These are phyloP conservation scores for Lactifluus piperatus DNA, from an alignment of 768 basidiomycete species.

Conservation along the genomic window DNA sequence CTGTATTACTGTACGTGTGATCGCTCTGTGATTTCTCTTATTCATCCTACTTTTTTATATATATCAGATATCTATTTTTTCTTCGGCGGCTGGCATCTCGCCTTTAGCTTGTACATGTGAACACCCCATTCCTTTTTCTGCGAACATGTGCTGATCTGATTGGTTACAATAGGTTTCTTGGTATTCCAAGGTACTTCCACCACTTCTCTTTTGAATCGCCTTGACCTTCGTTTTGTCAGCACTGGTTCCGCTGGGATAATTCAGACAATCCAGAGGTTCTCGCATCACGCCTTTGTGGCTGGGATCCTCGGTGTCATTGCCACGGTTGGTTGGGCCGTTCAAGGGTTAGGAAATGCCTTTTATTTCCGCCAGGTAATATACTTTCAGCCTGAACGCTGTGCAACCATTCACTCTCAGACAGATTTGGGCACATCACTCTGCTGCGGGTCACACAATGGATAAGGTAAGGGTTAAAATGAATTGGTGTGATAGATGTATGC, in stretches of 20 bases:
- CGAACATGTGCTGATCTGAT: constrained; percentile 21
- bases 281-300: constrained; percentile 60
- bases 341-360: constrained; percentile 72
- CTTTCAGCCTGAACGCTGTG: constrained; percentile 12
- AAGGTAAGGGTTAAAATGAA: constrained; percentile 42
- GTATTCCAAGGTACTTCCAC: constrained; percentile 64
- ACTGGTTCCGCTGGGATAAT: constrained; percentile 95
- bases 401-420: constrained; percentile 24
- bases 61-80: constrained; percentile 89
- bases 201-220: not conserved
- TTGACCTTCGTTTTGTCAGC: constrained; percentile 30
- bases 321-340: constrained; percentile 80
- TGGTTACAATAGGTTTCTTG: constrained; percentile 63
- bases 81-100: constrained; percentile 91
- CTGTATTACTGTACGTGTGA: constrained; percentile 75
- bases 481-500: constrained; percentile 6
- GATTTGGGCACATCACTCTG: constrained; percentile 73
- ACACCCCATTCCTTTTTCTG: constrained; percentile 21
- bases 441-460: constrained; percentile 82
- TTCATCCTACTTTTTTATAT: constrained; percentile 1
- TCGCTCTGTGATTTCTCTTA: constrained; percentile 13
- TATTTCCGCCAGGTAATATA: constrained; percentile 66
- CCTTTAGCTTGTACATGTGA: constrained; percentile 89
- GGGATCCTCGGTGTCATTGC: constrained; percentile 76
- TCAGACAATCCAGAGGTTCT: constrained; percentile 80